Base-by-base conservation (phyloP, 257 asterid species). In the Solanum sitiens region DNA sequence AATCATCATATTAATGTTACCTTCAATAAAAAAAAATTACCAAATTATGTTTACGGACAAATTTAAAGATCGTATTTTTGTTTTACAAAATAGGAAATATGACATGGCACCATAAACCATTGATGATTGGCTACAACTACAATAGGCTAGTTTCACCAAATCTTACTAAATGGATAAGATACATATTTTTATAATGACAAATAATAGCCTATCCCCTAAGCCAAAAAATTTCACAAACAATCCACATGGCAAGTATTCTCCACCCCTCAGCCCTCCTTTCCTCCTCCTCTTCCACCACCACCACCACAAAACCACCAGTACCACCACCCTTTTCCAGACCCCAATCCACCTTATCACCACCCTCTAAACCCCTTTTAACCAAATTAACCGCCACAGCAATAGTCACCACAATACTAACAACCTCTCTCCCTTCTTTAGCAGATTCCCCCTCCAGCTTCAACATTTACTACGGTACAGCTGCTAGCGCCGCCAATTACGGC, bases 401-500 rank as follows among this genome's bases (percentile, higher is more conserved):
- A 27, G 98, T 98, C 91, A 85, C 98, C 11, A 73, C 97, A 39
- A 84, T 95, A 11, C 93, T 97, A 72, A 85, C 96, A 85, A 71
- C 95, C 83, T 13, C 93, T 47, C 91, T 93, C 2, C 92, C 95
- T 16, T 89, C 95, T 72, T 87, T 92, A 1, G 96, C 98, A 23
- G 95, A 89, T 44, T 42, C 94, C 50, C 56, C 91, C 27, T 23
- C 90, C 11, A 15, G 86, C 16, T 97, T 89, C 98, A 88, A 86
- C 37, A 67, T 95, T 8, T 95, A 95, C 99, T 97, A 95, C 88
- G 99, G 98, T 83, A 95, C 98, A 33, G 99, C 99, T 25, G 98
- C 99, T 33, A 95, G 98, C 86, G 98, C 99, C 79, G 94, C 99
- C 79, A 97, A 93, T 87, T 97, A 97, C 90, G 98, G 98, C 3